Base-by-base conservation (phyloP, 441 rosid species). In the Croton setiger region DNA sequence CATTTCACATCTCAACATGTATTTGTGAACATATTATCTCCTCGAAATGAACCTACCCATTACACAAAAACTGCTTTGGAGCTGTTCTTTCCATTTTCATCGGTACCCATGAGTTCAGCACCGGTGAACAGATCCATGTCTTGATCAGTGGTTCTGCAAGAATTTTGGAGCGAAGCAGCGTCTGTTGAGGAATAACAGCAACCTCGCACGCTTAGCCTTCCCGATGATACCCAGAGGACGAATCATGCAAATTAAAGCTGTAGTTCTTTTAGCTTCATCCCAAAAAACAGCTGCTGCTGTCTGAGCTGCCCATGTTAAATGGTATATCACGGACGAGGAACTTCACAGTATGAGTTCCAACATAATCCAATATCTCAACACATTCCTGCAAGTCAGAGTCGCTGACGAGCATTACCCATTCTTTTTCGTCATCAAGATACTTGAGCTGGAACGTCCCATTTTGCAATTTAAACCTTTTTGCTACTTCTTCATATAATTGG, bases 331-430 rank as follows among this genome's bases (percentile, higher is more conserved):
- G 85, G 60, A 93, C 93, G 4, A 81, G 82, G 67, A 91, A 85
- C 82, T 88, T 93, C 71, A 88, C 88, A 4, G 63, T 80, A 1
- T 72, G 85, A 53, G 80, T 86, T 55, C 95, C 87, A 7, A 73
- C 60, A 21, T 69, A 39, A 17, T 89, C 89, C 74, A 91, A 41
- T 76, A 91, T 82, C 78, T 91, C 95, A 17, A 91, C 65, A 60
- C 97, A 91, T 78, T 91, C 97, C 64, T 85, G 87, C 63, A 89
- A 83, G 80, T 93, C 98, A 1, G 84, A 85, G 74, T 91, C 92
- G 53, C 74, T 84, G 20, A 84, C 83, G 53, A 91, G 69, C 87
- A 91, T 69, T 69, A 91, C 95, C 98, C 97, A 93, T 73, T 93
- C 97, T 33, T 88, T 90, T 70, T 93, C 97, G 14, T 89, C 98